These are phyloP conservation scores for Leccinum colubrinum DNA, from an alignment of 1,284 basidiomycete species.

Conservation along the genomic window DNA sequence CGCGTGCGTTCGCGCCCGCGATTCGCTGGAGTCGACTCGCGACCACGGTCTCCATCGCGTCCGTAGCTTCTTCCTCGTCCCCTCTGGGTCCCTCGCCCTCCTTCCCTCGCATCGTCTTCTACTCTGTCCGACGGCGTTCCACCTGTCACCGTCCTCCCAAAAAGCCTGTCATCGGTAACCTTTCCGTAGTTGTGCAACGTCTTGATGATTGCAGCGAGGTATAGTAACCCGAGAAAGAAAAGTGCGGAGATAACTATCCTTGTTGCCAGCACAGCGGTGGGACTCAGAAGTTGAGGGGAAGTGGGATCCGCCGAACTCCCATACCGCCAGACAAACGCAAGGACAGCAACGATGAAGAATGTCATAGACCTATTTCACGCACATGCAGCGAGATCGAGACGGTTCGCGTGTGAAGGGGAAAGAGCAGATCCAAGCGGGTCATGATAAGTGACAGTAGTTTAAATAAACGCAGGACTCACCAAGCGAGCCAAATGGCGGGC, in stretches of 20 bases:
- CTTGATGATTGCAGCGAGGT: constrained; percentile 58
- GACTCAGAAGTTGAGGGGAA: constrained; percentile 30
- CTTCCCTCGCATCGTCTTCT: constrained; percentile 2
- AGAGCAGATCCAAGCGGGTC: background rate
- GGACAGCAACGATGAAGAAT: constrained; percentile 63
- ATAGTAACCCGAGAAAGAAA: constrained; percentile 58
- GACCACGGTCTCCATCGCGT: constrained; percentile 2
- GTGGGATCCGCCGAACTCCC: constrained; percentile 49
- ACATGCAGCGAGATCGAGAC: background rate
- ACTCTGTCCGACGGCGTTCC: background rate
- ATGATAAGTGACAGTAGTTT: background rate
- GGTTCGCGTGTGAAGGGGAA: background rate
- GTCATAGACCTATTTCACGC: constrained; percentile 57
- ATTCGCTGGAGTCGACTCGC: background rate
- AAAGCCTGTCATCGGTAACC: background rate
- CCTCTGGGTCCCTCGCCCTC: constrained; percentile 5
- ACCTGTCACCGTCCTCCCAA: background rate
- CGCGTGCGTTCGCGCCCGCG: constrained; percentile 17
- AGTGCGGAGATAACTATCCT: constrained; percentile 56
- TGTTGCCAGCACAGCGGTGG: constrained; percentile 43
- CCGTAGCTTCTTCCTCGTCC: background rate
- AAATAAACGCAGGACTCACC: constrained; percentile 38
- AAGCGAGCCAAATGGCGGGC: constrained; percentile 73
- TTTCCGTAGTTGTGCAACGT: constrained; percentile 62
- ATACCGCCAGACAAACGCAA: constrained; percentile 72